Conservation (phyloP, 495 filamentous ascomycete genomes). For the Aspergillus taichungensis region DNA sequence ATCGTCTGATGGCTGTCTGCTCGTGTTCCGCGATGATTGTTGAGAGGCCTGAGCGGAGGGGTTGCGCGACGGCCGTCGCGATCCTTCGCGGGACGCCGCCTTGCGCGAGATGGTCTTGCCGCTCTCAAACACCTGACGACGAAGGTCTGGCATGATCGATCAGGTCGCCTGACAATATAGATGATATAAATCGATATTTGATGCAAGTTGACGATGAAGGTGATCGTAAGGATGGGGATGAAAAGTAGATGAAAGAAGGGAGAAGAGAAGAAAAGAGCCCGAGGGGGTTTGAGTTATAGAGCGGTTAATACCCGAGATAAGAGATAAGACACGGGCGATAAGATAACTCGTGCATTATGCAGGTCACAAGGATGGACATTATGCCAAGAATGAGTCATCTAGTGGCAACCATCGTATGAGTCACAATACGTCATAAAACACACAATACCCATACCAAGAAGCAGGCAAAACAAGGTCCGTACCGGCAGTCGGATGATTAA, state of each 20-base stretch:
- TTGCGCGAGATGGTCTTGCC: slow-evolving; percentile 91
- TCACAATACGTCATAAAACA: no score
- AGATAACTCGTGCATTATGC: no score
- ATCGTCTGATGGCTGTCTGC: slow-evolving; percentile 63
- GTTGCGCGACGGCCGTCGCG: slow-evolving; percentile 52
- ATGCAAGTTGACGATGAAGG: not conserved
- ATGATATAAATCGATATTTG: not conserved
- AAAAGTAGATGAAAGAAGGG: not conserved
- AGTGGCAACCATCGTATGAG: no score
- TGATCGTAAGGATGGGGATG: not conserved
- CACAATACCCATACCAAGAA: no score
- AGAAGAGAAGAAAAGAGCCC: not conserved
- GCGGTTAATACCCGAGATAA: no score
- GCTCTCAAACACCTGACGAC: slow-evolving; percentile 72
- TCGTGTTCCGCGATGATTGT: slow-evolving; percentile 46
- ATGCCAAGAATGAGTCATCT: no score
- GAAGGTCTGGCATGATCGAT: slow-evolving; percentile 45
- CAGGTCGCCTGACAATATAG: not conserved
- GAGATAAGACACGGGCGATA: no score
- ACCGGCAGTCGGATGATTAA: no score
- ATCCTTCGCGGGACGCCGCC: slow-evolving; percentile 63
- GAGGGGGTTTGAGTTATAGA: no score
- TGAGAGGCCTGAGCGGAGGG: slow-evolving; percentile 56
- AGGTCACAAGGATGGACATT: no score
- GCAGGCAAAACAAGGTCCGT: no score